These are phyloP conservation scores for Cladosporium sp. DNA, from an alignment of 2,329 filamentous ascomycete species.

Conservation along the genomic window DNA sequence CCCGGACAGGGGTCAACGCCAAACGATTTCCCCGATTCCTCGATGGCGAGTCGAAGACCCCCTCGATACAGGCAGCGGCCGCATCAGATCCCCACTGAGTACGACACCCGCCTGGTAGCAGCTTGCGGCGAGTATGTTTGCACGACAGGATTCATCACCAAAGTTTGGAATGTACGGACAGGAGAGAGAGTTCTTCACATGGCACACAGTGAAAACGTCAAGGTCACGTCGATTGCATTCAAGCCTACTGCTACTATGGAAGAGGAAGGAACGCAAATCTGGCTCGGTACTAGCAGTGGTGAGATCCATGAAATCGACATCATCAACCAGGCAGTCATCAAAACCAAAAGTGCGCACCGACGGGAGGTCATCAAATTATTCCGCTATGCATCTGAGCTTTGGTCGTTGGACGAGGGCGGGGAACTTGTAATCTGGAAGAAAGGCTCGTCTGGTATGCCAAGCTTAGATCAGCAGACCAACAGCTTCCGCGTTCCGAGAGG, in stretches of 20 bases:
- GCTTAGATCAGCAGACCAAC: slow-evolving; percentile 67
- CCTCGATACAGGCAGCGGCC: slow-evolving; percentile 69
- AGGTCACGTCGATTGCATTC: slow-evolving; percentile 76
- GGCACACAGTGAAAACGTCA: slow-evolving; percentile 78
- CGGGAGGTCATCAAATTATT: slow-evolving; percentile 80
- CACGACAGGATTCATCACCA: slow-evolving; percentile 79
- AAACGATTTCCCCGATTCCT: slow-evolving; percentile 71
- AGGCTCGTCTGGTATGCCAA: slow-evolving; percentile 67
- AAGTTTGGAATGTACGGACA: slow-evolving; percentile 80
- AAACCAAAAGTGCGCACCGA: slow-evolving; percentile 69
- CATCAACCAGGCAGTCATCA: slow-evolving; percentile 63
- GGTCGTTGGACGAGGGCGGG: slow-evolving; percentile 88
- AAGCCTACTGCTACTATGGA: slow-evolving; percentile 74
- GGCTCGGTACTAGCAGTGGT: slow-evolving; percentile 85
- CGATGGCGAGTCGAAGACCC: slow-evolving; percentile 76
- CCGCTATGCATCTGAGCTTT: slow-evolving; percentile 82
- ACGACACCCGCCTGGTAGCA: slow-evolving; percentile 81
- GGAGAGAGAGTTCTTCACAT: slow-evolving; percentile 78
- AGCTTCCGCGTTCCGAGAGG: slow-evolving; percentile 74
- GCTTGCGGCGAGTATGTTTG: slow-evolving; percentile 85
- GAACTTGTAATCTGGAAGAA: slow-evolving; percentile 83
- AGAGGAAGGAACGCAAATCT: slow-evolving; percentile 75
- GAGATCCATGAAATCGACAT: slow-evolving; percentile 90
- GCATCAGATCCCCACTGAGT: slow-evolving; percentile 76
- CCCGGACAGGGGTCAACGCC: slow-evolving; percentile 2